Conservation (phyloP, 805 yeast genomes). For the Deakozyma indianensis region DNA sequence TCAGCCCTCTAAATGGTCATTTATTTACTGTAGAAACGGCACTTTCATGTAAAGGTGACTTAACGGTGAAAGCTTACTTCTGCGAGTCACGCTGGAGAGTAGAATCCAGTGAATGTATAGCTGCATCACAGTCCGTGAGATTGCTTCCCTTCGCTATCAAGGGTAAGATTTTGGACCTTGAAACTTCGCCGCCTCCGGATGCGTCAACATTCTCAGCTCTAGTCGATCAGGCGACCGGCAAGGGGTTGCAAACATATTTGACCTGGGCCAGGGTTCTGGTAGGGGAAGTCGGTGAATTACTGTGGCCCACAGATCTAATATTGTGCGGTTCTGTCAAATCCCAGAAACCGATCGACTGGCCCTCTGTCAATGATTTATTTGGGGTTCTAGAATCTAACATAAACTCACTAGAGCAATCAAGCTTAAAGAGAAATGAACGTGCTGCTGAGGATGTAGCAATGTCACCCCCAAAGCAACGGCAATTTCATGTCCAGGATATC, state of each 20-base stretch:
- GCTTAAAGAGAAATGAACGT: slow-evolving; percentile 2
- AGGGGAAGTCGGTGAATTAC: not conserved
- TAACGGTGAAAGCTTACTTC: slow-evolving; percentile 9
- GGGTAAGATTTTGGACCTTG: slow-evolving; percentile 3
- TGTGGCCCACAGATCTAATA: not conserved
- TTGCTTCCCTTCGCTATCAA: slow-evolving; percentile 5
- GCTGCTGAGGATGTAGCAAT: slow-evolving; percentile 1
- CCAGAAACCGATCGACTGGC: not conserved
- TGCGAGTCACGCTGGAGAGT: slow-evolving; percentile 4
- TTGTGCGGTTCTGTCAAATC: not conserved
- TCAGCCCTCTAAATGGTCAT: slow-evolving; percentile 6
- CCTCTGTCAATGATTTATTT: not conserved
- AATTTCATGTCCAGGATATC: not conserved
- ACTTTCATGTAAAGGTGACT: slow-evolving; percentile 12
- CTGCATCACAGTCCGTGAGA: slow-evolving; percentile 1
- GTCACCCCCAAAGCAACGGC: slow-evolving; percentile 3
- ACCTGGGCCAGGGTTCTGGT: not conserved
- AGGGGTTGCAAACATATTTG: not conserved
- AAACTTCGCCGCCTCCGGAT: slow-evolving; percentile 5
- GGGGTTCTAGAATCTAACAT: not conserved
- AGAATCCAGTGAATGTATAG: not conserved
- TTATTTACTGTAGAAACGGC: slow-evolving; percentile 11
- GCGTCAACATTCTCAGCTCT: slow-evolving; percentile 3
- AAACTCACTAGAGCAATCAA: not conserved
- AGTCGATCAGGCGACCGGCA: slow-evolving; percentile 1